phyloP scores from a whole-genome alignment of 1,284 basidiomycete species.

The Cryptococcus amylolentus region DNA sequence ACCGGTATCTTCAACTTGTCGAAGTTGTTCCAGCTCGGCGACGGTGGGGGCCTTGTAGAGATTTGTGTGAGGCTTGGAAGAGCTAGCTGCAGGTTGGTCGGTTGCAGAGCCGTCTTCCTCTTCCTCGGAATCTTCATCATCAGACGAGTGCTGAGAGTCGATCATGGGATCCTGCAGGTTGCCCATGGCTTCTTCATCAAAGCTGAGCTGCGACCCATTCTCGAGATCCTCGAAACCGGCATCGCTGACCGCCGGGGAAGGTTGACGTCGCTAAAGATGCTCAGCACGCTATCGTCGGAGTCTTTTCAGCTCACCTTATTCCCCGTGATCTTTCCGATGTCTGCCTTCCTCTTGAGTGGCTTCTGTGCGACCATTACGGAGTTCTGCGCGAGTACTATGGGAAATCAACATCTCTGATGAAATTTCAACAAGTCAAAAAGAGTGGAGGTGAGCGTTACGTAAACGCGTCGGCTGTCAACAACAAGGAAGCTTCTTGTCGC shows the following conservation, averaged over 20 bases:
- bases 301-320: slow-evolving; percentile 4
- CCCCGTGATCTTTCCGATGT: background rate
- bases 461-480: too few relatives aligned
- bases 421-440: background rate
- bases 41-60: slow-evolving; percentile 54
- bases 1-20: slow-evolving; percentile 27
- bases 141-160: slow-evolving; percentile 25
- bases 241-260: slow-evolving; percentile 7
- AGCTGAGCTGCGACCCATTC: slow-evolving; percentile 2
- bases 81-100: slow-evolving; percentile 28
- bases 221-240: slow-evolving; percentile 21
- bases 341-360: slow-evolving; percentile 18
- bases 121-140: slow-evolving; percentile 25
- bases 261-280: slow-evolving; percentile 2
- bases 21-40: slow-evolving; percentile 62
- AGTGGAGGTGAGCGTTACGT: too few relatives aligned
- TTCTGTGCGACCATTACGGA: background rate
- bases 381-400: background rate
- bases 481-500: too few relatives aligned
- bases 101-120: slow-evolving; percentile 22
- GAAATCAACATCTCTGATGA: background rate
- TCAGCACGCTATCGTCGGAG: background rate
- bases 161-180: slow-evolving; percentile 28
- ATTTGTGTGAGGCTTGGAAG: slow-evolving; percentile 27
- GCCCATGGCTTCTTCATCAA: slow-evolving; percentile 2